These are phyloP conservation scores for Solanum acaule DNA, from an alignment of 257 asterid genomes.

Conservation along the genomic window DNA sequence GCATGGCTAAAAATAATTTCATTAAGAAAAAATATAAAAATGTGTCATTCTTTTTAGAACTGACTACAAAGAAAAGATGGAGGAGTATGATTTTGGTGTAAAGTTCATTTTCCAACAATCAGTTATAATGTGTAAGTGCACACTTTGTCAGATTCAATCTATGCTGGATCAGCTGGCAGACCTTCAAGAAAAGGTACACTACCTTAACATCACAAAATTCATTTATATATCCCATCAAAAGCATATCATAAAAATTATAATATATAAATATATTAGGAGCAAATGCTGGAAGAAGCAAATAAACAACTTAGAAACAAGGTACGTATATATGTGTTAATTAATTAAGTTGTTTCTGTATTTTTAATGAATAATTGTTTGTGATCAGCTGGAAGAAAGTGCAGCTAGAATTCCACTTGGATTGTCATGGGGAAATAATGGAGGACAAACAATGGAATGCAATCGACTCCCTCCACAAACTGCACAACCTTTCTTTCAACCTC, in stretches of 20 bases:
- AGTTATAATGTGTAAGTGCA: background rate
- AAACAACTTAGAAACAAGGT: constrained; percentile 9
- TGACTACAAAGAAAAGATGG: background rate
- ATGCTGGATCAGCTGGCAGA: constrained; percentile 17
- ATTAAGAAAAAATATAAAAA: no score
- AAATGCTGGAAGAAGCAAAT: constrained; percentile 13
- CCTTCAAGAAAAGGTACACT: constrained; percentile 9
- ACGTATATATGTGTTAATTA: background rate
- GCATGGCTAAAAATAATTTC: background rate
- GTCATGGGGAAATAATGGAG: constrained; percentile 8
- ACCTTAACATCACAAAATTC: background rate
- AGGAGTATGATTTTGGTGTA: background rate
- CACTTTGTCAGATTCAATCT: background rate
- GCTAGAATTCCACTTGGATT: background rate
- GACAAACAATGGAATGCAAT: background rate
- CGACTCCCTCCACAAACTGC: background rate
- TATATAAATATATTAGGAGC: constrained; percentile 3
- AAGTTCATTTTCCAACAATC: background rate
- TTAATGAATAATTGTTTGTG: background rate
- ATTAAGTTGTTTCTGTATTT: background rate
- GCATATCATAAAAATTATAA: background rate
- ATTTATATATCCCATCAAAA: background rate
- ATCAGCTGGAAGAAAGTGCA: constrained; percentile 8
- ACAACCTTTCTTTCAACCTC: constrained; percentile 8
- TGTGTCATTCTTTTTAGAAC: background rate